These are phyloP conservation scores for Centella asiatica DNA, from an alignment of 129 eudicot genomes.

Conservation along the genomic window DNA sequence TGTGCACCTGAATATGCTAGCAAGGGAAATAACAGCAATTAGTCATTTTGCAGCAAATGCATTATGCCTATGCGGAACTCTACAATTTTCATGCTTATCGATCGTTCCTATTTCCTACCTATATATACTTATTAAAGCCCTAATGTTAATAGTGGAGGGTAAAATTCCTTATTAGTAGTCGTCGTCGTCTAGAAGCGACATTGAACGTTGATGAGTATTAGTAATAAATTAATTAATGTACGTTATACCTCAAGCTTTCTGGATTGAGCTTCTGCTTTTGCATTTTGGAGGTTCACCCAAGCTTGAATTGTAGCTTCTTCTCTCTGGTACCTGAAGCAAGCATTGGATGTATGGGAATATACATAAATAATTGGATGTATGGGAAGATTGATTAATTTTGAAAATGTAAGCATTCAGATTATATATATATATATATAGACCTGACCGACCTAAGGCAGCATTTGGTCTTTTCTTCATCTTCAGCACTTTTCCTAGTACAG, in stretches of 20 bases:
- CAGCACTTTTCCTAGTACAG: conserved; percentile 44
- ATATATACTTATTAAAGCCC: not conserved
- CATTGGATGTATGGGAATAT: too few species aligned
- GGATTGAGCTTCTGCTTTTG: conserved; percentile 90
- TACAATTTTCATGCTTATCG: too few species aligned
- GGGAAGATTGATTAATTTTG: too few species aligned
- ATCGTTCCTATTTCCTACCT: too few species aligned
- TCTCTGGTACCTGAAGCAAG: conserved; percentile 65
- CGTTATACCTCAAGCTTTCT: conserved; percentile 72
- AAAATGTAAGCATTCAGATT: too few species aligned
- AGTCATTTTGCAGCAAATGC: too few species aligned
- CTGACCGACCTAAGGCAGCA: conserved; percentile 45
- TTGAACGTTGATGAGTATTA: not conserved
- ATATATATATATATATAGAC: too few species aligned
- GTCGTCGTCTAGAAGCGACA: not conserved
- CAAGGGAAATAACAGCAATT: too few species aligned
- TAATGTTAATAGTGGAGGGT: not conserved
- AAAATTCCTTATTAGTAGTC: too few species aligned
- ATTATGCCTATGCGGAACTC: too few species aligned
- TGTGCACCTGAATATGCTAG: too few species aligned
- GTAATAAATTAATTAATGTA: not conserved
- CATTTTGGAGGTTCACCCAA: conserved; percentile 84
- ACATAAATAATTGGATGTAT: too few species aligned
- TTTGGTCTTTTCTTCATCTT: conserved; percentile 57
- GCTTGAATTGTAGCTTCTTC: conserved; percentile 90